phyloP scores from a whole-genome alignment of 306 rosid species.

The Macrotyloma uniflorum region DNA sequence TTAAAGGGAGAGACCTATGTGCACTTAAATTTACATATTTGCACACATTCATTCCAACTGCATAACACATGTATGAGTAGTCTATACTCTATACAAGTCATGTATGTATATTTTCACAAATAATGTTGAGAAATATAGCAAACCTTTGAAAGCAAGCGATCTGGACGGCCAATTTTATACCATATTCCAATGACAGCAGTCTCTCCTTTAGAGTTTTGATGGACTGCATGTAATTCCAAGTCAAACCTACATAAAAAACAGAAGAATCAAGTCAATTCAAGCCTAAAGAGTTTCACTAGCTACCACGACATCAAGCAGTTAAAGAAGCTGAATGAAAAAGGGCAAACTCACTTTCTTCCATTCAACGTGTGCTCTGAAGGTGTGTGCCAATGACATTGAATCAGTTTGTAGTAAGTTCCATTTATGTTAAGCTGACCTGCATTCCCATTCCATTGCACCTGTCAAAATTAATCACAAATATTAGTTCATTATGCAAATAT shows the following conservation, averaged over 20 bases:
- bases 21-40: neutral
- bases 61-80: neutral
- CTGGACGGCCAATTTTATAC: constrained; percentile 63
- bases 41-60: neutral
- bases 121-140: neutral
- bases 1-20: neutral
- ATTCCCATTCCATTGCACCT: constrained; percentile 69
- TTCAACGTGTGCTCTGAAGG: constrained; percentile 82
- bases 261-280: neutral
- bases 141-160: constrained; percentile 71
- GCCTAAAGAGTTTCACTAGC: neutral
- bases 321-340: neutral
- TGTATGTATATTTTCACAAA: neutral
- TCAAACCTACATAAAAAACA: constrained; percentile 51
- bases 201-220: constrained; percentile 46
- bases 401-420: constrained; percentile 56
- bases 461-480: constrained; percentile 4
- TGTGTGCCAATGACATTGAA: constrained; percentile 83
- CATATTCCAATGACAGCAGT: constrained; percentile 65
- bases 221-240: constrained; percentile 67
- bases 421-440: constrained; percentile 65
- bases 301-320: neutral
- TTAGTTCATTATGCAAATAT: neutral
- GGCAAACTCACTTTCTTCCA: constrained; percentile 55
- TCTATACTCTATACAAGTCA: neutral